Conservation (phyloP, 169 alveolate genomes). For the Cryptosporidium meleagridis region DNA sequence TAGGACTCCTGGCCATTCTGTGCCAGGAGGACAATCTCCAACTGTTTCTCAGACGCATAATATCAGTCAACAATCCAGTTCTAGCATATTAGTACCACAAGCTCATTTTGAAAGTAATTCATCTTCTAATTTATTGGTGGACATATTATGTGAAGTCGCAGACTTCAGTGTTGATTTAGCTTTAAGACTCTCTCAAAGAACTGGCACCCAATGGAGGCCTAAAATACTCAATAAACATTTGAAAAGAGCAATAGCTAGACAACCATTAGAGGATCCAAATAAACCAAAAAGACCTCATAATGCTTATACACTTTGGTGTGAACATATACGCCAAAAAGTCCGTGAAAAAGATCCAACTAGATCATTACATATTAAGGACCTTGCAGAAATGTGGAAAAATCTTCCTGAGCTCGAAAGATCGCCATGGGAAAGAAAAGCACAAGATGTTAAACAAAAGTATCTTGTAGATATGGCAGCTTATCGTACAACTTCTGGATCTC, state of each 20-base stretch:
- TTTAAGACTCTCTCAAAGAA: constrained; percentile 52
- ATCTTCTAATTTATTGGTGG: constrained; percentile 42
- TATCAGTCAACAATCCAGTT: constrained; percentile 15
- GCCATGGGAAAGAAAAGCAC: constrained; percentile 72
- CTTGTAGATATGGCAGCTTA: constrained; percentile 72
- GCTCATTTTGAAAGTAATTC: constrained; percentile 17
- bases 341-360: constrained; percentile 72
- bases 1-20: constrained; percentile 2
- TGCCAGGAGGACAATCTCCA: constrained; percentile 62
- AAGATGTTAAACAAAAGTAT: constrained; percentile 60
- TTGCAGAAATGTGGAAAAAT: constrained; percentile 73
- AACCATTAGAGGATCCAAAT: constrained; percentile 62
- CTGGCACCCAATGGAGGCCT: constrained; percentile 70
- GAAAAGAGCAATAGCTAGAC: constrained; percentile 56
- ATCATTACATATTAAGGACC: constrained; percentile 68
- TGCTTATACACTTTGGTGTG: constrained; percentile 74
- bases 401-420: constrained; percentile 66
- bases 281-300: constrained; percentile 72
- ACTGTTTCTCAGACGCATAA: constrained; percentile 27
- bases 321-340: constrained; percentile 65
- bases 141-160: constrained; percentile 56
- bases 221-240: constrained; percentile 39
- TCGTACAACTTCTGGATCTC: constrained; percentile 67
- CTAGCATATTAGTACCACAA: constrained; percentile 45
- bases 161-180: constrained; percentile 67